Evolutionary conservation across 805 yeast genomes (phyloP), one percentile per base, ranked within the genome.

Genomic region (Teunomyces stri): DNA sequence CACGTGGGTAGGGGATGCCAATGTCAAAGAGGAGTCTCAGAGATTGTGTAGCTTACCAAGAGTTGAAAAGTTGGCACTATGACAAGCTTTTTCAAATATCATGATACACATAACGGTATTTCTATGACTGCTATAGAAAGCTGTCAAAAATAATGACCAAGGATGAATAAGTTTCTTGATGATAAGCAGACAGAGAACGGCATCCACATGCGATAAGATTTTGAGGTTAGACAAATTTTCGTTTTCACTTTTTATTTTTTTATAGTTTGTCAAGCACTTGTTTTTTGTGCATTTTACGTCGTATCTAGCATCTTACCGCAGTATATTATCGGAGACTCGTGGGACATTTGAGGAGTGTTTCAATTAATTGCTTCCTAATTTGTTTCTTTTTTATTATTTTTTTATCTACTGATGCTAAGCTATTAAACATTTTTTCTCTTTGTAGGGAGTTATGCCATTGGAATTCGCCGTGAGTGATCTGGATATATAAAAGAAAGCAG

Each of bases 281-380:
- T 10, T n/a, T 9, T 13, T 30, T 30, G 25, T 22, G n/a, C n/a
- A 22, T 30, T 30, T 31, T n/a, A 31, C 34, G 34, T 16, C 18
- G 34, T 31, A 31, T 31, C 34, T 31, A 31, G 13, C 34, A 31
- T 31, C 34, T 2, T 13, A 13, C 40, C 40, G 40, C 29, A 37
- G 40, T 37, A 37, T 12, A n/a, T 13, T 11, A 16, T 4, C 3
- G 29, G 28, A 21, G 16, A 22, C 40, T 37, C 40, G 40, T 37
- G 40, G 40, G 40, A 18, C 25, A 6, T 6, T 22, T 9, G 5
- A 21, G 29, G 29, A 21, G 27, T 6, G 11, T 21, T 12, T 13
- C 40, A 37, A 37, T 37, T 37, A 37, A 37, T 37, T 37, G 25
- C 25, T 37, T 37, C 40, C 40, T 20, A 21, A 21, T 37, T 37